Evolutionary conservation across 768 basidiomycete species (phyloP).

Genomic region (Tylopilus sp.): DNA sequence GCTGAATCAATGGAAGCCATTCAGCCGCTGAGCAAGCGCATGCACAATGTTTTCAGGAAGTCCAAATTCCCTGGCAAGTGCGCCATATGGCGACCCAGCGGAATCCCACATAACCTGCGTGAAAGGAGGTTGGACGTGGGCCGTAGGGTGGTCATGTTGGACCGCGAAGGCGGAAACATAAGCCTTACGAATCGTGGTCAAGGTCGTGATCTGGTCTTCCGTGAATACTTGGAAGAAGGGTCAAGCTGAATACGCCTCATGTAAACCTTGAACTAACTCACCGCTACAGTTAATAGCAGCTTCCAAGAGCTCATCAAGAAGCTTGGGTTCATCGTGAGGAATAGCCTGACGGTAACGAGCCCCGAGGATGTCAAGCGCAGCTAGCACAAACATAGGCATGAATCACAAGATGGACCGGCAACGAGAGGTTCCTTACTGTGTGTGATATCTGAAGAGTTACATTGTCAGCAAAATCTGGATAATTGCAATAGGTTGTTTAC

Average conservation of each 20-base stretch:
- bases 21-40: conserved; percentile 60
- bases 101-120: conserved; percentile 23
- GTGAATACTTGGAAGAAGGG: conserved; percentile 50
- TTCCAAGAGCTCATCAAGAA: conserved; percentile 44
- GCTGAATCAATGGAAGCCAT: conserved; percentile 20
- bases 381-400: conserved; percentile 26
- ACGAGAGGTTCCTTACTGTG: conserved; percentile 23
- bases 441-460: conserved; percentile 32
- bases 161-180: conserved; percentile 20
- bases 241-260: not conserved
- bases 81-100: conserved; percentile 35
- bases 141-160: conserved; percentile 4
- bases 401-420: conserved; percentile 13
- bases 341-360: conserved; percentile 41
- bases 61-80: conserved; percentile 74
- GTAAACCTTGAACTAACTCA: conserved; percentile 41
- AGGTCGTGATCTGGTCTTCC: conserved; percentile 49
- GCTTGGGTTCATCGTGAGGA: conserved; percentile 33
- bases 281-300: conserved; percentile 58
- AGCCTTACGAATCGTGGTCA: conserved; percentile 42
- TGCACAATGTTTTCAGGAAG: conserved; percentile 65
- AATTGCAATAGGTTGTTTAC: conserved; percentile 20
- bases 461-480: conserved; percentile 5
- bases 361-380: conserved; percentile 58
- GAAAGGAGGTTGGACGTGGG: conserved; percentile 9